Evolutionary conservation across 352 stramenopile species (phyloP).

Genomic region (Blastocystis sp.): DNA sequence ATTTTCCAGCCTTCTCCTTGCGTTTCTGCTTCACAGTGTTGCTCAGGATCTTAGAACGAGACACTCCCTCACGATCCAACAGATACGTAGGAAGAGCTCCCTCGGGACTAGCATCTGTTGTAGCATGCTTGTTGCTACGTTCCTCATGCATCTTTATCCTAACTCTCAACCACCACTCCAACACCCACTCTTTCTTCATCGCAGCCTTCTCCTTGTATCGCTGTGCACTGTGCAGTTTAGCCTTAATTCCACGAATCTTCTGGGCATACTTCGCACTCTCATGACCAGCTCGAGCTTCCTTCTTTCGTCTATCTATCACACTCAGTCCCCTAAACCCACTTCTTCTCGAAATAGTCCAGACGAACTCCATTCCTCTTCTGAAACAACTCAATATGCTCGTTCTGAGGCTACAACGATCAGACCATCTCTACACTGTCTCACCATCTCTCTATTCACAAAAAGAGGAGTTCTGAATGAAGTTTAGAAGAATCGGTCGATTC

Average conservation of each 20-base stretch:
- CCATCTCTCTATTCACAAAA: constrained; percentile 55
- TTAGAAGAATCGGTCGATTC: too few species aligned
- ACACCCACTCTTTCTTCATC: constrained; percentile 92
- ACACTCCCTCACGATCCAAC: constrained; percentile 95
- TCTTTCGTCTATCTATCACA: constrained; percentile 84
- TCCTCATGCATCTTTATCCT: constrained; percentile 95
- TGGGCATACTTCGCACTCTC: constrained; percentile 93
- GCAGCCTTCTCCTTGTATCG: constrained; percentile 99
- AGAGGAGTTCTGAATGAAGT: constrained; percentile 40
- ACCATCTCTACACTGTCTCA: neutral
- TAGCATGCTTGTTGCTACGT: constrained; percentile 94
- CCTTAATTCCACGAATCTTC: constrained; percentile 95
- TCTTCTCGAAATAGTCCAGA: constrained; percentile 87
- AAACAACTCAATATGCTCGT: constrained; percentile 99
- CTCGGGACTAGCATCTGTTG: constrained; percentile 92
- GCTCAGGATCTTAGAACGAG: constrained; percentile 95
- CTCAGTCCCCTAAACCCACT: constrained; percentile 48
- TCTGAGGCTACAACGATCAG: constrained; percentile 71
- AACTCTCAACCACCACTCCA: neutral
- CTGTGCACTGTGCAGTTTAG: constrained; percentile 98
- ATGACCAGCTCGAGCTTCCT: constrained; percentile 94
- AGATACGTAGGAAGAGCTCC: constrained; percentile 96
- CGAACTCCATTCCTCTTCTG: constrained; percentile 97
- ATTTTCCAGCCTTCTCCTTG: constrained; percentile 99
- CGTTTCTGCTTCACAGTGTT: constrained; percentile 99